Percentiles rank a stretch among this genome's conserved stretches.
These are phyloP conservation scores for Spinellus fusiger DNA, from an alignment of 192 early-diverging fungal genomes.

Conservation along the genomic window DNA sequence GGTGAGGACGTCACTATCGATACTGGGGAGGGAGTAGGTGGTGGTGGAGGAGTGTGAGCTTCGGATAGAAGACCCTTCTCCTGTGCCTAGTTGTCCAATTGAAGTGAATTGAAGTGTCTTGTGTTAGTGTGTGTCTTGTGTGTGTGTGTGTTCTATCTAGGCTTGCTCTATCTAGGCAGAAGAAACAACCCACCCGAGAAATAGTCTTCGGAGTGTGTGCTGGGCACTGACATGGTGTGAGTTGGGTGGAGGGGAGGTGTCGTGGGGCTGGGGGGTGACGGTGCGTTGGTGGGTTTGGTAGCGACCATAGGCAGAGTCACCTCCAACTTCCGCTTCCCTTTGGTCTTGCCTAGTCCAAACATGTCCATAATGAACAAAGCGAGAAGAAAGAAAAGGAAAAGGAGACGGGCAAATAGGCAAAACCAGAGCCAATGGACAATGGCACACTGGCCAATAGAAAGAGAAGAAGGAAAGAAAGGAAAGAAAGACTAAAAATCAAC, in stretches of 20 bases:
- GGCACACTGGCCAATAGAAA: neutral
- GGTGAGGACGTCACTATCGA: constrained; percentile 12
- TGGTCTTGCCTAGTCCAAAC: constrained; percentile 24
- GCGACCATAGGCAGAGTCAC: neutral
- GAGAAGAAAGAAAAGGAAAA: neutral
- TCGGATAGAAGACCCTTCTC: constrained; percentile 24
- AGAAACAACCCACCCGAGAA: constrained; percentile 20
- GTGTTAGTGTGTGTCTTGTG: too few relatives aligned
- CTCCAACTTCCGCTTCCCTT: constrained; percentile 14
- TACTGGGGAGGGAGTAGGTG: constrained; percentile 12
- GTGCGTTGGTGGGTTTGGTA: neutral
- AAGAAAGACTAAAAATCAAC: neutral
- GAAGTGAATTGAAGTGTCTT: too few relatives aligned
- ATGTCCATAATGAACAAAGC: constrained; percentile 17
- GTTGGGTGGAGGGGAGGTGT: neutral
- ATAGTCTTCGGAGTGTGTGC: constrained; percentile 16
- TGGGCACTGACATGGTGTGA: neutral
- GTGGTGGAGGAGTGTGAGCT: constrained; percentile 29
- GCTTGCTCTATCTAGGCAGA: too few relatives aligned
- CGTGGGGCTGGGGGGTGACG: neutral
- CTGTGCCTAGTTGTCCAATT: constrained; percentile 1
- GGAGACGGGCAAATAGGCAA: neutral
- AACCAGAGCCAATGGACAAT: neutral
- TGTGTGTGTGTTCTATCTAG: too few relatives aligned
- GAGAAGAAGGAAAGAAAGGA: constrained; percentile 6